Percentiles rank a stretch among this genome's conserved stretches.
phyloP scores from a whole-genome alignment of 176 grass and related monocot species.

The sorghum (Sorghum bicolor) region DNA sequence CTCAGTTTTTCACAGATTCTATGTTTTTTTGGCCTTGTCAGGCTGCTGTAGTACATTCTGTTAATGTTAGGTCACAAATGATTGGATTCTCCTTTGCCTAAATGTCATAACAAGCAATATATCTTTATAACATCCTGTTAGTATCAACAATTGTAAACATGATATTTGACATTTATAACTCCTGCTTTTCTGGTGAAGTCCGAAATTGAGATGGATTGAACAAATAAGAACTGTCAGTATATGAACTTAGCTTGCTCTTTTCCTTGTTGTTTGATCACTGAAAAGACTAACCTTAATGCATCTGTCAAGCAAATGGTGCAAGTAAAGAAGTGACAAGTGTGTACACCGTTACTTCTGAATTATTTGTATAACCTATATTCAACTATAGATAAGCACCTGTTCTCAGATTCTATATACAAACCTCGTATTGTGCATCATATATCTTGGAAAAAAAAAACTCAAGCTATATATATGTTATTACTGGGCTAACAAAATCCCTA shows the following conservation, averaged over 20 bases:
- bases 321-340: background rate
- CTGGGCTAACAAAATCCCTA: conserved; percentile 24
- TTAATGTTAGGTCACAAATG: background rate
- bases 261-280: background rate
- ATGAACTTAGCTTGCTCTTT: background rate
- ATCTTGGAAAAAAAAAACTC: background rate
- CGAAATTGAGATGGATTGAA: background rate
- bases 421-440: background rate
- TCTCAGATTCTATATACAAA: conserved; percentile 29
- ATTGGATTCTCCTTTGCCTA: background rate
- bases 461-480: background rate
- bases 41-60: background rate
- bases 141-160: background rate
- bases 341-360: background rate
- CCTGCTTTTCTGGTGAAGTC: background rate
- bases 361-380: conserved; percentile 8
- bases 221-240: background rate
- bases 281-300: background rate
- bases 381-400: background rate
- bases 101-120: background rate
- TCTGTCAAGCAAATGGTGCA: background rate
- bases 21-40: background rate
- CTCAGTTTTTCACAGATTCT: background rate
- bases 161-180: background rate
- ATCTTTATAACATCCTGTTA: background rate